These are phyloP conservation scores for Wallacemonas sp. DNA, from an alignment of 208 protist genomes.

Conservation along the genomic window DNA sequence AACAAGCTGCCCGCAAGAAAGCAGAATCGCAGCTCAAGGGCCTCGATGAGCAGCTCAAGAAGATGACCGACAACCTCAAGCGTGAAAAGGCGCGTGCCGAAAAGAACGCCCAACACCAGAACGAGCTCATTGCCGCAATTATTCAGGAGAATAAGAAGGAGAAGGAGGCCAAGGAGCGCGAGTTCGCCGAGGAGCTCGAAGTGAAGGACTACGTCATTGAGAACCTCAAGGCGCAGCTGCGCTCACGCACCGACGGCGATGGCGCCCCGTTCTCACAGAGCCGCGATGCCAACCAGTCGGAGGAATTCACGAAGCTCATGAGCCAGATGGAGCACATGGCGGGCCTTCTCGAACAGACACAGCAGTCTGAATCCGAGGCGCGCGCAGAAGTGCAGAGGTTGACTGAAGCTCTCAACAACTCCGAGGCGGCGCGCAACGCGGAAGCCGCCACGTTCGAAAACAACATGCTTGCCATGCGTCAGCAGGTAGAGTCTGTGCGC, in stretches of 20 bases:
- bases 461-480: slow-evolving; percentile 54
- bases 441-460: slow-evolving; percentile 75
- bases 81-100: slow-evolving; percentile 58
- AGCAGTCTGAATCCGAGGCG: slow-evolving; percentile 68
- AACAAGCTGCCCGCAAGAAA: slow-evolving; percentile 46
- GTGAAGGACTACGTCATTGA: slow-evolving; percentile 83
- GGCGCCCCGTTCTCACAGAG: slow-evolving; percentile 27
- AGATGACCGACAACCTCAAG: slow-evolving; percentile 61
- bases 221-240: slow-evolving; percentile 69
- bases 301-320: slow-evolving; percentile 73
- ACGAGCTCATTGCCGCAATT: slow-evolving; percentile 82
- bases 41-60: slow-evolving; percentile 53
- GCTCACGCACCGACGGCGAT: slow-evolving; percentile 42
- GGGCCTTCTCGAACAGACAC: slow-evolving; percentile 60
- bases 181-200: slow-evolving; percentile 77
- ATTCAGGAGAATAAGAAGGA: slow-evolving; percentile 86
- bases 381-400: slow-evolving; percentile 58
- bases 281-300: slow-evolving; percentile 45
- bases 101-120: slow-evolving; percentile 64
- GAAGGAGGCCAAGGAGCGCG: slow-evolving; percentile 84
- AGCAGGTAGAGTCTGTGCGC: slow-evolving; percentile 62
- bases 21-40: slow-evolving; percentile 34
- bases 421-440: slow-evolving; percentile 64
- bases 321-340: slow-evolving; percentile 82
- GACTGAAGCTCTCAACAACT: slow-evolving; percentile 60